Evolutionary conservation across 164 flowering plant species (phyloP).

Genomic region (Vitis riparia): DNA sequence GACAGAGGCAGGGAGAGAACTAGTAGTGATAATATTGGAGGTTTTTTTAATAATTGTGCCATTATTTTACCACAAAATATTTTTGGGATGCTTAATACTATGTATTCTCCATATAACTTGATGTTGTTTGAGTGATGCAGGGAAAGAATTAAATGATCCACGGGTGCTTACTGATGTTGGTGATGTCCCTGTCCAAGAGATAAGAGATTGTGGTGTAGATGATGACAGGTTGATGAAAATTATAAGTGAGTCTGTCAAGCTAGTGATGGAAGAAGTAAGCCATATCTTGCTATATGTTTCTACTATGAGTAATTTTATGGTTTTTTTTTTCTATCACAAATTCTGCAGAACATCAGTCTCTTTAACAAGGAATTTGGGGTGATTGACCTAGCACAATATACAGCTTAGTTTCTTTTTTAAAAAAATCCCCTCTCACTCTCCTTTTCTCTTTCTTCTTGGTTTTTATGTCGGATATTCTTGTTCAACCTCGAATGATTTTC

Average conservation of each 20-base stretch:
- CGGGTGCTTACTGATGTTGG: constrained; percentile 94
- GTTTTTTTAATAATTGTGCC: too few species aligned
- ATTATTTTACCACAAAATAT: neutral
- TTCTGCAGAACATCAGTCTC: neutral
- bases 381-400: too few species aligned
- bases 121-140: constrained; percentile 37
- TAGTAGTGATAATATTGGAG: too few species aligned
- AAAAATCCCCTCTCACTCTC: neutral
- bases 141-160: constrained; percentile 84
- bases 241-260: constrained; percentile 82
- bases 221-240: constrained; percentile 89
- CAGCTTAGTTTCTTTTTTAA: too few species aligned
- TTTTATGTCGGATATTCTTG: neutral
- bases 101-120: neutral
- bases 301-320: neutral
- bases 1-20: too few species aligned
- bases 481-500: neutral
- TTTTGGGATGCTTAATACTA: neutral
- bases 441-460: neutral
- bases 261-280: constrained; percentile 93
- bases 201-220: constrained; percentile 93
- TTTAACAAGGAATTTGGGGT: neutral
- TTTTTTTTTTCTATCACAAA: neutral
- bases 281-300: constrained; percentile 3
- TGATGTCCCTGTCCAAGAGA: constrained; percentile 94